Base-by-base conservation (phyloP, 192 early-diverging fungal species). In the Umbelopsis vinacea region DNA sequence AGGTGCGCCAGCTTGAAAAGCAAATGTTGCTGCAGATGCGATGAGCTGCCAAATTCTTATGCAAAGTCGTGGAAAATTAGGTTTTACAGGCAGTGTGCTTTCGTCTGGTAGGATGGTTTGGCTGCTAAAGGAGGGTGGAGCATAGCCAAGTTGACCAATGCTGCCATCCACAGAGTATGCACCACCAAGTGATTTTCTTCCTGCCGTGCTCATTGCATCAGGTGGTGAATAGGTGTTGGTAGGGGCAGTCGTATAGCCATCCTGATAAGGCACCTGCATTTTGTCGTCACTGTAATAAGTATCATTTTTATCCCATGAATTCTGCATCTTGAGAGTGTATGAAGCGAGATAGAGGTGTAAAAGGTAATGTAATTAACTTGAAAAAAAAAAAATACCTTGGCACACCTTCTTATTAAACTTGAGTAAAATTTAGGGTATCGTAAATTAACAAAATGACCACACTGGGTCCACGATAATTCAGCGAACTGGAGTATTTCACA, bases 31-130 rank as follows among this genome's bases (percentile, higher is more conserved):
- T 11, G 26, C 33, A 19, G 57, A 63, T 11, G 57, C 10, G n/a
- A 63, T 63, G 4, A 63, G 4, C 17, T 63, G 57, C 57, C 57
- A 63, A 37, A 63, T 33, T 14, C 57, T 26, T 29, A 63, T 26
- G 19, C 57, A 63, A 12, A 63, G 11, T 3, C 57, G 57, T 63
- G 57, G 14, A 63, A 63, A 37, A 37, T 12, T 19, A 15, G 57
- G 57, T n/a, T 63, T 63, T 35, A 6, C n/a, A 50, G 15, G 5
- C 4, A 29, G 14, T 4, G 26, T 19, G 33, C 29, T 5, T 33
- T 6, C 33, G 12, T 63, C 15, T 35, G 57, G 29, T 2, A 63
- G 3, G 4, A 37, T 12, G 0, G 33, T 33, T 14, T 63, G 29
- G 26, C 35, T 63, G 11, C 29, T 37, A 29, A 63, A 38, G 3